phyloP scores from a whole-genome alignment of 148 eudicot genomes.

The Fagopyrum esculentum region DNA sequence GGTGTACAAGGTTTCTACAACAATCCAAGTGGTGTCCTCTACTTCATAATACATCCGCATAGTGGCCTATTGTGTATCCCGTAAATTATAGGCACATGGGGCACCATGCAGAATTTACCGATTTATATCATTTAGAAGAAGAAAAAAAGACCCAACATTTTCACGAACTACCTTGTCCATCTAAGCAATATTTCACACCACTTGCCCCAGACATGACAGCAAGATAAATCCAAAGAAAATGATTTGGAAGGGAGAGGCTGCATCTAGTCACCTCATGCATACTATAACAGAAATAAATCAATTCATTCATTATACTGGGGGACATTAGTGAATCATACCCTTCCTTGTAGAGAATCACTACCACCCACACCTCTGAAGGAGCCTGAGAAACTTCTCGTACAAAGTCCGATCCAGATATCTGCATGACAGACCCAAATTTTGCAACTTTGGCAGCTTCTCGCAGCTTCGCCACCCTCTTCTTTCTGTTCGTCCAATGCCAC shows the following conservation, averaged over 20 bases:
- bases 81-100: no score
- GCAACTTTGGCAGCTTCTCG: constrained; percentile 61
- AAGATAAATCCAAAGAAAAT: no score
- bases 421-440: constrained; percentile 66
- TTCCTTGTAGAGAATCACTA: constrained; percentile 78
- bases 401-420: constrained; percentile 91
- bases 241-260: background rate
- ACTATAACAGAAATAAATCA: background rate
- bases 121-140: no score
- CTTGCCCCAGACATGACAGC: no score
- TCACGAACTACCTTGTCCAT: no score
- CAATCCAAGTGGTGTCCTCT: no score
- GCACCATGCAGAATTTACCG: no score
- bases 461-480: constrained; percentile 78
- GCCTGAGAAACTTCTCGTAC: constrained; percentile 94
- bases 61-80: no score
- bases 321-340: constrained; percentile 38
- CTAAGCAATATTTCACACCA: no score
- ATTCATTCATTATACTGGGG: background rate
- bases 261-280: background rate
- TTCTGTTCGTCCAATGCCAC: constrained; percentile 33
- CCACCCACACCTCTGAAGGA: constrained; percentile 86
- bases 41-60: no score
- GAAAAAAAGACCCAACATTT: no score
- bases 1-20: no score